phyloP scores from a whole-genome alignment of 2,329 filamentous ascomycete genomes.

The Pseudomassariella vexata region DNA sequence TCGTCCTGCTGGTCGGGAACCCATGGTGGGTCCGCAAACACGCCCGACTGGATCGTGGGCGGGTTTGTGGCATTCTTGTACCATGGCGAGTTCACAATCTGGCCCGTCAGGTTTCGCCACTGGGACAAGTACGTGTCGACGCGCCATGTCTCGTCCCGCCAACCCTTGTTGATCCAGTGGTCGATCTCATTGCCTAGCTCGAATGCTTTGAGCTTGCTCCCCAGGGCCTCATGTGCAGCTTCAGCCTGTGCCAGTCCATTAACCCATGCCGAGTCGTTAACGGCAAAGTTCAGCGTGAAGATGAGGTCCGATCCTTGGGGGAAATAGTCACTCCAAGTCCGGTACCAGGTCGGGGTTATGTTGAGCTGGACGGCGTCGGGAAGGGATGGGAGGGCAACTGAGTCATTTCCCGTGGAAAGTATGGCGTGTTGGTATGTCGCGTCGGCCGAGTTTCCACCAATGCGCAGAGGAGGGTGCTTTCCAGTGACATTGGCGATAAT shows the following conservation, averaged over 20 bases:
- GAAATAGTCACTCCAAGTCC: slow-evolving; percentile 25
- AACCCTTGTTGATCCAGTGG: slow-evolving; percentile 27
- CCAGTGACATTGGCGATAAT: slow-evolving; percentile 21
- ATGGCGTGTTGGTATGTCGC: slow-evolving; percentile 23
- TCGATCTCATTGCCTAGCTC: slow-evolving; percentile 31
- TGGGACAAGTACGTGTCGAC: slow-evolving; percentile 23
- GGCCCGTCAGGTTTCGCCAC: slow-evolving; percentile 24
- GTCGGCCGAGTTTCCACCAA: slow-evolving; percentile 29
- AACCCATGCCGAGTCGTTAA: slow-evolving; percentile 22
- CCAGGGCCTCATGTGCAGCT: slow-evolving; percentile 21
- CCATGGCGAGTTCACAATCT: slow-evolving; percentile 23
- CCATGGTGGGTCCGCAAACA: slow-evolving; percentile 28
- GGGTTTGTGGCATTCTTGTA: slow-evolving; percentile 15
- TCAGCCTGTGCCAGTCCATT: slow-evolving; percentile 22
- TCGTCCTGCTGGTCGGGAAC: slow-evolving; percentile 30
- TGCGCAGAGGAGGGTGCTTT: slow-evolving; percentile 24
- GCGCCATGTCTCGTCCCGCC: slow-evolving; percentile 23
- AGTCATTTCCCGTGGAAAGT: slow-evolving; percentile 20
- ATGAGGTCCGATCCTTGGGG: slow-evolving; percentile 23
- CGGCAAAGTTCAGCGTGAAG: slow-evolving; percentile 26
- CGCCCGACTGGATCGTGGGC: slow-evolving; percentile 26
- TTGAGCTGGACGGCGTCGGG: slow-evolving; percentile 19
- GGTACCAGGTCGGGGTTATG: slow-evolving; percentile 26
- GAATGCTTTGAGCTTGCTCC: slow-evolving; percentile 20
- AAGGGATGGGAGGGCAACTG: slow-evolving; percentile 18